These are phyloP conservation scores for Nitzschia sp. DNA, from an alignment of 108 stramenopile species.

Conservation along the genomic window DNA sequence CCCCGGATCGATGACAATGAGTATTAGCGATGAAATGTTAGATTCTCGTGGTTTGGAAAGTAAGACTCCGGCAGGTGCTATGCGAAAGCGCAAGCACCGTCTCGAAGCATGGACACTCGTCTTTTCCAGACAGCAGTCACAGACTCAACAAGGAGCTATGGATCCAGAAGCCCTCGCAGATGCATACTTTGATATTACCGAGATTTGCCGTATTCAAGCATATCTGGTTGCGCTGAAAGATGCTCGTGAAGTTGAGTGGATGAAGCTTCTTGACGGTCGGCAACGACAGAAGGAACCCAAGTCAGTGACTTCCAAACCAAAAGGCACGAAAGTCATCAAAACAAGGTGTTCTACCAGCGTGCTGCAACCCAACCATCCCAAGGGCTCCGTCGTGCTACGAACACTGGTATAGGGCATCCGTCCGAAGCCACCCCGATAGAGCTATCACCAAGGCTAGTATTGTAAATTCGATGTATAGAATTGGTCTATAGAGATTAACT, in stretches of 20 bases:
- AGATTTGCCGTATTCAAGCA: conserved; percentile 6
- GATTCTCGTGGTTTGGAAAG: conserved; percentile 24
- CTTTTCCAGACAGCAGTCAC: conserved; percentile 19
- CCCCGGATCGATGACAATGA: not conserved
- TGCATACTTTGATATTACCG: conserved; percentile 19
- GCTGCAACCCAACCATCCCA: too few relatives aligned
- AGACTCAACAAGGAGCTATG: conserved; percentile 2
- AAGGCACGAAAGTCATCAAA: not conserved
- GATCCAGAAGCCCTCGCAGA: conserved; percentile 17
- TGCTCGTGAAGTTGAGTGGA: conserved; percentile 12
- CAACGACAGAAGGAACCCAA: not conserved
- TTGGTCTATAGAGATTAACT: too few relatives aligned
- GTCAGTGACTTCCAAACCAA: not conserved
- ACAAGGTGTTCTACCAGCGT: not conserved
- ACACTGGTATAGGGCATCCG: too few relatives aligned
- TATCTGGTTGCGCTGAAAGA: conserved; percentile 7
- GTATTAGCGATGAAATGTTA: not conserved
- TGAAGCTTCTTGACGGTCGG: not conserved
- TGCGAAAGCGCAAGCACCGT: not conserved
- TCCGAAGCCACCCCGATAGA: too few relatives aligned
- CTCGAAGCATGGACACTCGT: conserved; percentile 18
- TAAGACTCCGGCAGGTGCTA: conserved; percentile 13
- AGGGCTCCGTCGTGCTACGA: too few relatives aligned
- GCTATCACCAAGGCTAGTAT: too few relatives aligned
- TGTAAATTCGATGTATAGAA: too few relatives aligned